Percentiles rank a stretch among this genome's conserved stretches.
Conservation (phyloP, 305 asterid species). For the Petunia hybrid region DNA sequence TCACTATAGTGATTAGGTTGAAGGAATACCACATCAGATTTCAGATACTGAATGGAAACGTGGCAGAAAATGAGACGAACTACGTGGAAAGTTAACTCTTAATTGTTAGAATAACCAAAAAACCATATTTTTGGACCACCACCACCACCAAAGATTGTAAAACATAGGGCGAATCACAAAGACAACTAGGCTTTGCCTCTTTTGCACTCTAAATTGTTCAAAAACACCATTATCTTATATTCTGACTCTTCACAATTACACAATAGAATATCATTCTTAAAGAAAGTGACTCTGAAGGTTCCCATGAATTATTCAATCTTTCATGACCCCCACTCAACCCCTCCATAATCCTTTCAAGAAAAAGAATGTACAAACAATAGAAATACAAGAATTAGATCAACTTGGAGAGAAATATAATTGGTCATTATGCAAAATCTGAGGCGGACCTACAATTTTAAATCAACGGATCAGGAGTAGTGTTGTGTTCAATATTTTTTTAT, state of each 20-base stretch:
- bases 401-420: not conserved
- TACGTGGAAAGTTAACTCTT: slow-evolving; percentile 37
- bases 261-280: slow-evolving; percentile 9
- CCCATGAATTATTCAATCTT: not conserved
- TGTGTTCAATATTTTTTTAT: too few species aligned
- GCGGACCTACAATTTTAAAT: too few species aligned
- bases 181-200: slow-evolving; percentile 42
- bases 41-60: slow-evolving; percentile 8
- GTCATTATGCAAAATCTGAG: not conserved
- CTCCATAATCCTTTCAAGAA: not conserved
- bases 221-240: slow-evolving; percentile 4
- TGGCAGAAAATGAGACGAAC: slow-evolving; percentile 13
- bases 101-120: slow-evolving; percentile 29
- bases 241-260: not conserved
- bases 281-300: not conserved
- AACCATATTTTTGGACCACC: slow-evolving; percentile 34
- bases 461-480: too few species aligned
- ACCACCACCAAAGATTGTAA: slow-evolving; percentile 24
- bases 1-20: slow-evolving; percentile 20
- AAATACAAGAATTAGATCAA: not conserved
- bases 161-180: slow-evolving; percentile 40
- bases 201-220: slow-evolving; percentile 35
- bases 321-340: not conserved
- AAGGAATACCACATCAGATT: slow-evolving; percentile 29
- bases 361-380: not conserved